Base-by-base conservation (phyloP, 495 filamentous ascomycete species). In the Emericellopsis terricola region DNA sequence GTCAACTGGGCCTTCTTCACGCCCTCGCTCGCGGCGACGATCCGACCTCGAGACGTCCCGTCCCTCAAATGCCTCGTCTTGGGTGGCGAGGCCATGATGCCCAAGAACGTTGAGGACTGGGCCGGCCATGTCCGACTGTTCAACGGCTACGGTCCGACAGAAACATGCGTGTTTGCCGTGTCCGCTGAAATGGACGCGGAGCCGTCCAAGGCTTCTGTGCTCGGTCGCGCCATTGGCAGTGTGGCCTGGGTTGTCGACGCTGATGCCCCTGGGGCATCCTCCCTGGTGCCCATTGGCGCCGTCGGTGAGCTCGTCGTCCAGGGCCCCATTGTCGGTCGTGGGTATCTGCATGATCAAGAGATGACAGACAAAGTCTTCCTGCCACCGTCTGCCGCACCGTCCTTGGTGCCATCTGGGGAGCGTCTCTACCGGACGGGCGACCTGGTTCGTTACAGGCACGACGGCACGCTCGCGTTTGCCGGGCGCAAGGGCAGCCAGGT, bases 1-100 rank as follows among this genome's bases (percentile, higher is more conserved):
- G 59, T 62, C 17, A 64, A 60, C 36, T 66, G 60, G 60, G 55
- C 55, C 1, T 63, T 61, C 46, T 51, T 64, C 38, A 66, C 62
- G 0, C 60, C 62, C 3, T 39, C 53, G 0, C 41, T 66, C 15
- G 63, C 62, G 2, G 42, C 56, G 10, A 62, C 57, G 33, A 33
- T 64, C 3, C 50, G 60, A 28, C 51, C 58, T 1, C 37, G 48
- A 4, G 38, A 32, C 7, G 27, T 64, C 0, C 48, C 56, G 1
- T 49, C 55, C 15, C 16, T 31, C 19, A 19, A 24, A 8, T 10
- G 15, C 2, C 14, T 38, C 1, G 15, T 17, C n/a, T 28, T 29
- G 2, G 36, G 27, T 8, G 36, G 36, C 28, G 19, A 31, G 20
- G 27, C 19, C 18, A 21, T 20, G 2, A 23, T 11, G 18, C 16